phyloP scores from a whole-genome alignment of 441 rosid species.

The Populus hybrid region DNA sequence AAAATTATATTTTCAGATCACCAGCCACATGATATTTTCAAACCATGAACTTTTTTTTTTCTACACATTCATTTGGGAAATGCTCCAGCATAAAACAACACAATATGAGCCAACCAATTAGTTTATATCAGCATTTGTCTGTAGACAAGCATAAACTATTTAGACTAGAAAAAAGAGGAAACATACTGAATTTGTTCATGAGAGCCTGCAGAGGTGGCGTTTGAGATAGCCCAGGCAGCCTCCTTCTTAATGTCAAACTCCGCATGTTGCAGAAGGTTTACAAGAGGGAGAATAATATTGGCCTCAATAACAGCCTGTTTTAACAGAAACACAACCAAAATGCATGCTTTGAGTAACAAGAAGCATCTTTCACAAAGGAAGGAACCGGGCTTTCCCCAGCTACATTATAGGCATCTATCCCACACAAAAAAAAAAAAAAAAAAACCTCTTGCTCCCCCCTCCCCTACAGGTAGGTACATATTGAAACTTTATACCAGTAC shows the following conservation, averaged over 20 bases:
- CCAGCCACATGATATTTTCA: too few species aligned
- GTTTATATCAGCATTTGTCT: neutral
- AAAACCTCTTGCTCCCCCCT: neutral
- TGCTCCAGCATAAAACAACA: neutral
- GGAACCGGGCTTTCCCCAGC: too few species aligned
- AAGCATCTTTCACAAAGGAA: neutral
- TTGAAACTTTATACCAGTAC: neutral
- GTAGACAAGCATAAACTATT: neutral
- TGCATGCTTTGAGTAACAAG: neutral
- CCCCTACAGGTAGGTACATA: neutral
- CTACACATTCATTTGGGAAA: neutral
- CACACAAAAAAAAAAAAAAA: too few species aligned
- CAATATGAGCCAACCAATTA: neutral
- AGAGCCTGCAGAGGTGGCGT: conserved; percentile 75
- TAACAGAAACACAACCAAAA: conserved; percentile 14
- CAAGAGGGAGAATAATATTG: conserved; percentile 50
- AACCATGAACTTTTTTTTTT: too few species aligned
- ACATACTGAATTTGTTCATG: conserved; percentile 73
- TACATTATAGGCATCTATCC: too few species aligned
- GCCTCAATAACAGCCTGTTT: conserved; percentile 69
- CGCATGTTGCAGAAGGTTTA: conserved; percentile 66
- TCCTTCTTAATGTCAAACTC: conserved; percentile 78
- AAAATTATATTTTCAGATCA: too few species aligned
- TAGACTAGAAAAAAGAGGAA: neutral
- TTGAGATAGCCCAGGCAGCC: conserved; percentile 74